phyloP scores from a whole-genome alignment of 2,329 filamentous ascomycete genomes.

The Tolypocladium pustulatum region DNA sequence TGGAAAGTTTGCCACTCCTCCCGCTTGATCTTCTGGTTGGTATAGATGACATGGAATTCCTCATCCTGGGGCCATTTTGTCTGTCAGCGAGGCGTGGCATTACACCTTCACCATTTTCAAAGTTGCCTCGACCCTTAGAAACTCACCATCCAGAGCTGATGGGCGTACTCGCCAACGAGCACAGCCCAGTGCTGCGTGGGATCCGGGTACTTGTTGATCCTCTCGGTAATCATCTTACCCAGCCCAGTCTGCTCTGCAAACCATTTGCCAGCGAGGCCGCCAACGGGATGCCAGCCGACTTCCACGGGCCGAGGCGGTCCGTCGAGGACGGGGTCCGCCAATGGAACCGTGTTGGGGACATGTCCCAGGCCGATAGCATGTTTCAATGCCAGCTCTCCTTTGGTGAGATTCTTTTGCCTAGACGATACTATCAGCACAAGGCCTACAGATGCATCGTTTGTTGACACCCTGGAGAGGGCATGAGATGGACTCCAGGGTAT shows the following conservation, averaged over 20 bases:
- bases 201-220: slow-evolving; percentile 43
- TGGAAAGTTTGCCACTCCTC: slow-evolving; percentile 40
- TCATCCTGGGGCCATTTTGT: slow-evolving; percentile 30
- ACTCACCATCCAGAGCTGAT: slow-evolving; percentile 49
- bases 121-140: background rate
- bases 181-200: slow-evolving; percentile 52
- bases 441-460: background rate
- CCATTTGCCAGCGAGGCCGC: slow-evolving; percentile 45
- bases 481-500: slow-evolving; percentile 1
- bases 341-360: slow-evolving; percentile 20
- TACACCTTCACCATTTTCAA: background rate
- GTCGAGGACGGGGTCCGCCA: slow-evolving; percentile 15
- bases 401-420: slow-evolving; percentile 21
- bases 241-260: slow-evolving; percentile 45
- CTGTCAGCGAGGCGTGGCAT: background rate
- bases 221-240: slow-evolving; percentile 45
- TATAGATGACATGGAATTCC: slow-evolving; percentile 45
- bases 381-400: slow-evolving; percentile 24
- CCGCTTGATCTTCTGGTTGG: slow-evolving; percentile 33
- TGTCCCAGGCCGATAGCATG: slow-evolving; percentile 21
- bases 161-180: slow-evolving; percentile 42
- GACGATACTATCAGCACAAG: slow-evolving; percentile 1
- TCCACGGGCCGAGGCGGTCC: slow-evolving; percentile 28
- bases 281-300: slow-evolving; percentile 50
- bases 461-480: background rate